Percentiles rank a stretch among this genome's conserved stretches.
phyloP scores from a whole-genome alignment of 352 stramenopile species.

The Pythium brassicae region DNA sequence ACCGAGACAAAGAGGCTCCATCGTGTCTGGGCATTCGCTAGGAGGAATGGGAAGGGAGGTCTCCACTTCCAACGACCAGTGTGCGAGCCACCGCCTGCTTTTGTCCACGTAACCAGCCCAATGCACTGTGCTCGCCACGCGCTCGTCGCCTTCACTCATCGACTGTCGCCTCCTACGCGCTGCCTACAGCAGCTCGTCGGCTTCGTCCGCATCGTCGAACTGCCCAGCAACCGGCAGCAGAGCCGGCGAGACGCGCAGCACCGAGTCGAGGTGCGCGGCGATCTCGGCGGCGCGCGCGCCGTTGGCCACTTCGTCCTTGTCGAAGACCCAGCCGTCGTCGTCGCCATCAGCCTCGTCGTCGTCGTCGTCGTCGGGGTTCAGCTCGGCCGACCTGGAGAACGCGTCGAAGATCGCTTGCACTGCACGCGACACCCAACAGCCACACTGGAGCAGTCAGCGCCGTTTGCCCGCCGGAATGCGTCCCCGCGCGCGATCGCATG shows the following conservation, averaged over 20 bases:
- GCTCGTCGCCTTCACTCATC: no score
- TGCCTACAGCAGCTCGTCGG: conserved; percentile 22
- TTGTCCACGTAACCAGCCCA: no score
- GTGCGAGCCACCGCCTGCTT: no score
- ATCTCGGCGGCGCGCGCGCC: conserved; percentile 59
- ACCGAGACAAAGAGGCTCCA: no score
- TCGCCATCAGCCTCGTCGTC: conserved; percentile 33
- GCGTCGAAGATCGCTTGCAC: conserved; percentile 70
- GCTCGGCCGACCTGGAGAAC: conserved; percentile 76
- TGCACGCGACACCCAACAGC: conserved; percentile 10
- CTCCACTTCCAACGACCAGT: no score
- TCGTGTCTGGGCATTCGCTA: no score
- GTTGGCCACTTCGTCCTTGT: conserved; percentile 69
- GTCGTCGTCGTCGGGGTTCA: conserved; percentile 76
- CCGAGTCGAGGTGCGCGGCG: conserved; percentile 61
- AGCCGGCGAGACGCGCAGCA: conserved; percentile 56
- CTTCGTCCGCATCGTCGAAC: conserved; percentile 81
- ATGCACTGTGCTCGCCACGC: no score
- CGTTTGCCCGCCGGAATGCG: no score
- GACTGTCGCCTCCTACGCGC: no score
- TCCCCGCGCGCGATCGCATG: no score
- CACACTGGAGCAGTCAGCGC: neutral
- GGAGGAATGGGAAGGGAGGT: no score
- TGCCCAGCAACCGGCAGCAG: conserved; percentile 49
- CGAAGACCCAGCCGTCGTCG: conserved; percentile 73